Evolutionary conservation across 2,329 filamentous ascomycete genomes (phyloP).

Genomic region (Neonectria ditissima): DNA sequence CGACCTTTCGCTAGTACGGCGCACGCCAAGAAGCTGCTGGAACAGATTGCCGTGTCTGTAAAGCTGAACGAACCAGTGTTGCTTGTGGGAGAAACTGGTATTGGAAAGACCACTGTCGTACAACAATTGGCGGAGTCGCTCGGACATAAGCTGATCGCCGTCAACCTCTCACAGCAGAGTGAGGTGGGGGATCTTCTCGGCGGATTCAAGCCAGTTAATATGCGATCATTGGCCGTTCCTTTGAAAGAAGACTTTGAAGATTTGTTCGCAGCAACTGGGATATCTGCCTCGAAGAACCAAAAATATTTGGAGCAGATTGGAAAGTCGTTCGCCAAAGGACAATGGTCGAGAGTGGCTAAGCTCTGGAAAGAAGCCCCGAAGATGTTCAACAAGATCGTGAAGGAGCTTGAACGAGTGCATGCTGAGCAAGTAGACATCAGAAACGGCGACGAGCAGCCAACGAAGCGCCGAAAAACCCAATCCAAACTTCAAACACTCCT

Average conservation of each 20-base stretch:
- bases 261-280: conserved; percentile 84
- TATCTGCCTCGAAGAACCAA: conserved; percentile 88
- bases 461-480: conserved; percentile 75
- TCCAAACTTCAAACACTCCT: conserved; percentile 74
- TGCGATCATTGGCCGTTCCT: conserved; percentile 87
- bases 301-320: conserved; percentile 84
- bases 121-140: conserved; percentile 90
- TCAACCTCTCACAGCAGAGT: conserved; percentile 98
- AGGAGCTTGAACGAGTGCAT: conserved; percentile 62
- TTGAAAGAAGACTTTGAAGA: conserved; percentile 95
- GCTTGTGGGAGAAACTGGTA: conserved; percentile 98
- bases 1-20: conserved; percentile 88
- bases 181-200: conserved; percentile 96
- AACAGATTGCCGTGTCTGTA: conserved; percentile 87
- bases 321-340: conserved; percentile 82
- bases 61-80: conserved; percentile 88
- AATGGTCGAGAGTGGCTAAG: conserved; percentile 88
- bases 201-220: conserved; percentile 95
- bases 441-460: conserved; percentile 64
- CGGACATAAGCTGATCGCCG: conserved; percentile 87
- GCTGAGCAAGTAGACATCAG: conserved; percentile 51
- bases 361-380: conserved; percentile 90
- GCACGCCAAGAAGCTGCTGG: conserved; percentile 85
- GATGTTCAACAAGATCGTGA: conserved; percentile 82
- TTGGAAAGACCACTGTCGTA: conserved; percentile 96